Conservation (phyloP, 805 yeast genomes). For the Lachancea fermentati region DNA sequence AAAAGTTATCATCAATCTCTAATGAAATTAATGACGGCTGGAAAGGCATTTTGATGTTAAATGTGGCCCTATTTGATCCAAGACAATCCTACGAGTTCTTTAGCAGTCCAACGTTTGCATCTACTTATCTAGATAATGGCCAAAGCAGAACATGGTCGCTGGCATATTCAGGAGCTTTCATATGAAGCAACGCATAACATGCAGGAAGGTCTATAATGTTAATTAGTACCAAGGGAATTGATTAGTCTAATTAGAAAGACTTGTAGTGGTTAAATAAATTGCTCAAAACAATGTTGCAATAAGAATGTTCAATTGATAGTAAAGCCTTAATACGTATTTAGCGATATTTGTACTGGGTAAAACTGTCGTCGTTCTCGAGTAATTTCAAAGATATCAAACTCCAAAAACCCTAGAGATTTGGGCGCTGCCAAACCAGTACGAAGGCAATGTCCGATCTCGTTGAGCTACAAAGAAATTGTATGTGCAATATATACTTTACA, state of each 20-base stretch:
- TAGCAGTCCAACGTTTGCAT: conserved; percentile 45
- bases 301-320: too few relatives aligned
- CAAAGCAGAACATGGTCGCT: conserved; percentile 85
- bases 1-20: conserved; percentile 41
- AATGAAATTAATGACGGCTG: conserved; percentile 57
- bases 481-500: background rate
- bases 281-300: too few relatives aligned
- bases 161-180: conserved; percentile 52
- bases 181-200: conserved; percentile 3
- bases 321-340: too few relatives aligned
- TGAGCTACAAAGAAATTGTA: conserved; percentile 34
- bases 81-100: conserved; percentile 56
- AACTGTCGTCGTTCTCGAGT: too few relatives aligned
- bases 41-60: conserved; percentile 67
- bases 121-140: conserved; percentile 68
- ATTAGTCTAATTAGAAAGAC: too few relatives aligned
- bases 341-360: too few relatives aligned
- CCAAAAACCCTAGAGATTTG: too few relatives aligned
- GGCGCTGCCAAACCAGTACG: background rate
- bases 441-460: conserved; percentile 34
- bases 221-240: too few relatives aligned
- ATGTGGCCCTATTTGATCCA: conserved; percentile 72
- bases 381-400: too few relatives aligned
- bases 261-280: too few relatives aligned
- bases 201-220: too few relatives aligned